Evolutionary conservation across 1,284 basidiomycete species (phyloP).

Genomic region (Apiotrichum laibachii): DNA sequence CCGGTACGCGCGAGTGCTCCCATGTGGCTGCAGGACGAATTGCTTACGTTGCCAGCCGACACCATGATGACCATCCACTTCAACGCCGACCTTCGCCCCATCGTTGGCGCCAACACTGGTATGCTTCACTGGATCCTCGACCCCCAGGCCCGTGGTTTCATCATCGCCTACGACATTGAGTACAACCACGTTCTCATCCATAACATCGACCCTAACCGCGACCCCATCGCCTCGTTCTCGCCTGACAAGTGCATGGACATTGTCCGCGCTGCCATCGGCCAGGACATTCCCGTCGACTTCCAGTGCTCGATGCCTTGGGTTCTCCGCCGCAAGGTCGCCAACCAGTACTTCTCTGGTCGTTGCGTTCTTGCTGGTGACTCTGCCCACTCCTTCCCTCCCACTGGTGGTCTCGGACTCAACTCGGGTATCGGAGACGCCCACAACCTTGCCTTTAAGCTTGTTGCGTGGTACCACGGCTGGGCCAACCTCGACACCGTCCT

Average conservation of each 20-base stretch:
- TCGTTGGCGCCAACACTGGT: constrained; percentile 25
- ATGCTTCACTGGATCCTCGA: constrained; percentile 35
- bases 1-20: constrained; percentile 5
- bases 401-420: constrained; percentile 31
- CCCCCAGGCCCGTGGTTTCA: constrained; percentile 28
- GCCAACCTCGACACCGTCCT: constrained; percentile 17
- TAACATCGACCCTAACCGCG: constrained; percentile 23
- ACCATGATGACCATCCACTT: constrained; percentile 33
- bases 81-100: constrained; percentile 24
- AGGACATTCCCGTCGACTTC: constrained; percentile 26
- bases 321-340: constrained; percentile 28
- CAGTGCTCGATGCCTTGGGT: constrained; percentile 28
- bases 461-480: constrained; percentile 17
- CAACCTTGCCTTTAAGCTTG: constrained; percentile 29
- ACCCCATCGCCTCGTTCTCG: constrained; percentile 23
- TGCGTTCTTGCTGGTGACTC: constrained; percentile 25
- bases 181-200: constrained; percentile 32
- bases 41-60: constrained; percentile 13
- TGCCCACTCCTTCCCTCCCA: constrained; percentile 31
- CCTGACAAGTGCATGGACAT: constrained; percentile 27
- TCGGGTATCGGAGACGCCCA: constrained; percentile 30
- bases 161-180: constrained; percentile 30
- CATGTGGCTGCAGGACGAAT: neutral
- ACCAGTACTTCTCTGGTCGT: constrained; percentile 24
- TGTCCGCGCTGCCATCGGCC: constrained; percentile 25